Percentiles rank a stretch among this genome's conserved stretches.
Evolutionary conservation across 352 stramenopile species (phyloP).

Genomic region (Globisporangium nagaii): DNA sequence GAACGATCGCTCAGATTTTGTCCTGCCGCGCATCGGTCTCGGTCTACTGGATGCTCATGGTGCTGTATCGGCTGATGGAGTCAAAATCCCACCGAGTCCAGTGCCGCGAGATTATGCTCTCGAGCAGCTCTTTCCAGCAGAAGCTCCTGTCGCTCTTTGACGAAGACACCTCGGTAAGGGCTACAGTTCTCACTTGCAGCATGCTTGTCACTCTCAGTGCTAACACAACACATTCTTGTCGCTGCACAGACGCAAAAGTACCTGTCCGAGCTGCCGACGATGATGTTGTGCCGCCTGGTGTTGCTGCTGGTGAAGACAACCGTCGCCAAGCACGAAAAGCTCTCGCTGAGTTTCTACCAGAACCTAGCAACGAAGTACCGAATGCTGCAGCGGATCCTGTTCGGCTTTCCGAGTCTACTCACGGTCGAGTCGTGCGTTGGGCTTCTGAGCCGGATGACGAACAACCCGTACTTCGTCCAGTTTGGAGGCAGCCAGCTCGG

Average conservation of each 20-base stretch:
- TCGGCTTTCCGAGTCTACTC: constrained; percentile 59
- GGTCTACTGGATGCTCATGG: constrained; percentile 73
- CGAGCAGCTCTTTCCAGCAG: constrained; percentile 54
- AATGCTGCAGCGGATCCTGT: constrained; percentile 77
- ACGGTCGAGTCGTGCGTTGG: constrained; percentile 73
- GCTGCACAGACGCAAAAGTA: constrained; percentile 40
- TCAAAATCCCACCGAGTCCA: constrained; percentile 55
- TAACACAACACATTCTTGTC: not conserved
- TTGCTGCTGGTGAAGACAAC: constrained; percentile 59
- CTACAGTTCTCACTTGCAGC: not conserved
- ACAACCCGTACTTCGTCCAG: constrained; percentile 51
- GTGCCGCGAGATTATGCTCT: constrained; percentile 55
- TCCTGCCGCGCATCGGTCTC: constrained; percentile 41
- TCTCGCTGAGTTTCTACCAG: constrained; percentile 64
- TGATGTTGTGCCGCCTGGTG: constrained; percentile 77
- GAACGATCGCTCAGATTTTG: constrained; percentile 61
- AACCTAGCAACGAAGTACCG: constrained; percentile 64
- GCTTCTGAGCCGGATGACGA: constrained; percentile 74
- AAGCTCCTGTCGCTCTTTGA: constrained; percentile 69
- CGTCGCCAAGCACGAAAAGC: constrained; percentile 51
- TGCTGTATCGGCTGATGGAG: constrained; percentile 58
- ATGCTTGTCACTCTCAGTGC: constrained; percentile 1
- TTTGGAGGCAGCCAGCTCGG: constrained; percentile 35
- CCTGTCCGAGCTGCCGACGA: constrained; percentile 66
- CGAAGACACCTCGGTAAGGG: constrained; percentile 49